phyloP scores from a whole-genome alignment of 106 monocot genomes.

The Narthecium ossifragum region DNA sequence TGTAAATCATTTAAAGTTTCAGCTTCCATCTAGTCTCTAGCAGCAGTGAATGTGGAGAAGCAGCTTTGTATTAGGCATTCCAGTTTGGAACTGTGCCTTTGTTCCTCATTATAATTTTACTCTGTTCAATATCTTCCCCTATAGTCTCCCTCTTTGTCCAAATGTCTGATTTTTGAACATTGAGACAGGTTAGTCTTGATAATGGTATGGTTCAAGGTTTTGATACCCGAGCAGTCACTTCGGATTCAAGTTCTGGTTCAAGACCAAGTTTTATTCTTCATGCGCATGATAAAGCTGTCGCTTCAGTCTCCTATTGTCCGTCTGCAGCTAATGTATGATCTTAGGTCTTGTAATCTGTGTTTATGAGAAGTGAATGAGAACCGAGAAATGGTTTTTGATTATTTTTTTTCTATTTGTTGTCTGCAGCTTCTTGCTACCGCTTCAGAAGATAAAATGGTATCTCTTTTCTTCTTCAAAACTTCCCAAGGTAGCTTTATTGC shows the following conservation, averaged over 20 bases:
- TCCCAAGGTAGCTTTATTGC: neutral
- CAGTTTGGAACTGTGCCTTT: no score
- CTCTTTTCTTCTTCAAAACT: neutral
- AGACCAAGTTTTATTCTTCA: conserved; percentile 67
- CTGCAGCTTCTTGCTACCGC: conserved; percentile 88
- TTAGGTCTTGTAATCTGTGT: neutral
- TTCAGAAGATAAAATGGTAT: conserved; percentile 89
- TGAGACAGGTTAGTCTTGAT: conserved; percentile 73
- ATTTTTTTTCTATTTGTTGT: conserved; percentile 1
- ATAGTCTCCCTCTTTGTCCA: neutral
- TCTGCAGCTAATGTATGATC: conserved; percentile 51
- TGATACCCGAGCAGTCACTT: conserved; percentile 50
- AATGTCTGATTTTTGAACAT: neutral
- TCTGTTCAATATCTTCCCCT: neutral
- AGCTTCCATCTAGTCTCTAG: no score
- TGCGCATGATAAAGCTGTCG: conserved; percentile 84
- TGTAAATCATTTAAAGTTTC: no score
- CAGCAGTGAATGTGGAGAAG: neutral
- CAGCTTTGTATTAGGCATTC: no score
- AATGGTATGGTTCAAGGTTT: conserved; percentile 92
- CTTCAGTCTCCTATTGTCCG: conserved; percentile 62
- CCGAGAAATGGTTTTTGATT: neutral
- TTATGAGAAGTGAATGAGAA: neutral
- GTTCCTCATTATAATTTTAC: neutral
- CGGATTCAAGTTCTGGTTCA: conserved; percentile 33